Conservation (phyloP, 495 filamentous ascomycete species). For the Podospora conica region DNA sequence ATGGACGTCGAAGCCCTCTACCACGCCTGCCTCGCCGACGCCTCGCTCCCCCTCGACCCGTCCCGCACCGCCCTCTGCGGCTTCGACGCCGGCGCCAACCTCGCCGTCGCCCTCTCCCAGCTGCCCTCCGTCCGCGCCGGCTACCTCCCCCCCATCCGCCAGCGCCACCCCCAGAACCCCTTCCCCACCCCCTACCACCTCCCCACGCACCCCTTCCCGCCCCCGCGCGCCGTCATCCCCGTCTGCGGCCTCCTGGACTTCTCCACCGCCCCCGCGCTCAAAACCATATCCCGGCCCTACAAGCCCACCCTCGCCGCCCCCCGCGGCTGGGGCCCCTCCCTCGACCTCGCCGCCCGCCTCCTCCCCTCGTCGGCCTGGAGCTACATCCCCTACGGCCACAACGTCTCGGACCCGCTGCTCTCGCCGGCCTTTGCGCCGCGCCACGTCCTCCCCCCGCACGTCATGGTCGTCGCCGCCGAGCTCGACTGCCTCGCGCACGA, state of each 20-base stretch:
- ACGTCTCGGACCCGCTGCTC: constrained; percentile 26
- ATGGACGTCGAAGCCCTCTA: constrained; percentile 33
- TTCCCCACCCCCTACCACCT: constrained; percentile 7
- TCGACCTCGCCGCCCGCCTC: constrained; percentile 25
- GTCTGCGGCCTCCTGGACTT: constrained; percentile 32
- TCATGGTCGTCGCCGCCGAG: constrained; percentile 50
- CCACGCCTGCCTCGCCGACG: constrained; percentile 30
- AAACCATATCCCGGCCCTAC: constrained; percentile 27
- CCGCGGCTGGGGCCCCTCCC: constrained; percentile 22
- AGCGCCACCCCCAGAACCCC: background rate
- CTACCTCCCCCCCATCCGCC: constrained; percentile 11
- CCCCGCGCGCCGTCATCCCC: constrained; percentile 23
- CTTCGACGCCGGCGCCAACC: constrained; percentile 33
- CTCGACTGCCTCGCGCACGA: constrained; percentile 38
- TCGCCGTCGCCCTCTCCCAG: constrained; percentile 28
- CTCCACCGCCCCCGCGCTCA: constrained; percentile 15
- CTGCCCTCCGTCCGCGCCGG: constrained; percentile 26
- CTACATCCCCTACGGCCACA: constrained; percentile 29
- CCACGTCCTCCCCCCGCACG: constrained; percentile 27
- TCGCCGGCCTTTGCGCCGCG: constrained; percentile 28
- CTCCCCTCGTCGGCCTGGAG: constrained; percentile 27
- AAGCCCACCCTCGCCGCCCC: constrained; percentile 24
- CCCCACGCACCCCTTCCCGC: constrained; percentile 12
- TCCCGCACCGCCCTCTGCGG: constrained; percentile 28
- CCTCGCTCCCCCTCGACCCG: constrained; percentile 34